Evolutionary conservation across 305 asterid species (phyloP).

Genomic region (Andrographis paniculata): DNA sequence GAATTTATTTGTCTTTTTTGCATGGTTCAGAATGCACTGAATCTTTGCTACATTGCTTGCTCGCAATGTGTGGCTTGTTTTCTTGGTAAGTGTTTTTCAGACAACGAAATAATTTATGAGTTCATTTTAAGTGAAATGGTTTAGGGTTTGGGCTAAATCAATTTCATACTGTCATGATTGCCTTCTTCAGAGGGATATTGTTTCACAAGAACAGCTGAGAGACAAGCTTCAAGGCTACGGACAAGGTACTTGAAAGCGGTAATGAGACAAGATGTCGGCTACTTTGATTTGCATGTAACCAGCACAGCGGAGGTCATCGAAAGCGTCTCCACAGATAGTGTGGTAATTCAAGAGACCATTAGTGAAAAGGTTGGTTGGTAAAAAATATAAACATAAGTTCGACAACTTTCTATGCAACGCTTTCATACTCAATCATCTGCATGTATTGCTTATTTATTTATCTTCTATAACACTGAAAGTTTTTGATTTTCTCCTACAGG

Average conservation of each 20-base stretch:
- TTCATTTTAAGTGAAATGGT: neutral
- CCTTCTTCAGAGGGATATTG: conserved; percentile 72
- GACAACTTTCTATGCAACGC: neutral
- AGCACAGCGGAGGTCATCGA: conserved; percentile 85
- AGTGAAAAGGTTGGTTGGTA: conserved; percentile 61
- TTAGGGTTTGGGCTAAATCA: neutral
- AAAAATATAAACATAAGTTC: neutral
- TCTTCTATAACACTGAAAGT: neutral
- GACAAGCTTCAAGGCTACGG: conserved; percentile 78
- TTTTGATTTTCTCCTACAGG: conserved; percentile 25
- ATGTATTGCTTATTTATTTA: neutral
- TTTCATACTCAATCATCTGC: neutral
- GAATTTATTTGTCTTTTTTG: neutral
- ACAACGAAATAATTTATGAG: too few relatives aligned
- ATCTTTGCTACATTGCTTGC: conserved; percentile 73
- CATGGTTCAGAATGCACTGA: conserved; percentile 54
- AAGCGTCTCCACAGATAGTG: conserved; percentile 84
- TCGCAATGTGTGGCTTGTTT: conserved; percentile 76
- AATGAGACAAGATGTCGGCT: conserved; percentile 91
- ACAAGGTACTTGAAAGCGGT: conserved; percentile 76
- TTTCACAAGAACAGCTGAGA: conserved; percentile 95
- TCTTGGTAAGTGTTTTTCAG: conserved; percentile 29
- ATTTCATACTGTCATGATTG: neutral
- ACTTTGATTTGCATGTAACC: conserved; percentile 78
- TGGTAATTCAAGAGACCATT: conserved; percentile 77